phyloP scores from a whole-genome alignment of 495 filamentous ascomycete species.

The Chaetomidium leptoderma region DNA sequence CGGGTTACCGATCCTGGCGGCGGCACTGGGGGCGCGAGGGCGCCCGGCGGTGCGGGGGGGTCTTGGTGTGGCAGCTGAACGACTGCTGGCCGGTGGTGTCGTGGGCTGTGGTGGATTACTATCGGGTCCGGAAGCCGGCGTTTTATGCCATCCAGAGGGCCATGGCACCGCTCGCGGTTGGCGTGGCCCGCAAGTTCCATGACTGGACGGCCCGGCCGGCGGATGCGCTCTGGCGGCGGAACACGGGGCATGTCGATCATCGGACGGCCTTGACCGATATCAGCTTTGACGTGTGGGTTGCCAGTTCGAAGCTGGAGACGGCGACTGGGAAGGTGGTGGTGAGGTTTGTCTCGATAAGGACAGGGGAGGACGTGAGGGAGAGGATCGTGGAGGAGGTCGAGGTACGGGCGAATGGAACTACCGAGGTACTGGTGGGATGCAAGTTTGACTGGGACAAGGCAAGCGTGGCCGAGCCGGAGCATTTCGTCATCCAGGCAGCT shows the following conservation, averaged over 20 bases:
- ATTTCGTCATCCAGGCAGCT: slow-evolving; percentile 48
- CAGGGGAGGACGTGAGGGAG: slow-evolving; percentile 52
- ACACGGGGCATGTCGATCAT: slow-evolving; percentile 47
- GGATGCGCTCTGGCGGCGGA: slow-evolving; percentile 28
- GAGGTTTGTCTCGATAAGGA: slow-evolving; percentile 60
- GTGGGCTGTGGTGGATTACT: slow-evolving; percentile 77
- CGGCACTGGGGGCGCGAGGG: slow-evolving; percentile 60
- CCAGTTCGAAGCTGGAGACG: slow-evolving; percentile 48
- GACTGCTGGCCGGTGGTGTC: slow-evolving; percentile 85
- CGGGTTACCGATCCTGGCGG: slow-evolving; percentile 72
- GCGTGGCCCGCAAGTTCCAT: slow-evolving; percentile 60
- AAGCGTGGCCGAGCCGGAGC: slow-evolving; percentile 34
- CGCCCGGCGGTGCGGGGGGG: slow-evolving; percentile 68
- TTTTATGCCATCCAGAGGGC: slow-evolving; percentile 73
- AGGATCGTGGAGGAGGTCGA: slow-evolving; percentile 43
- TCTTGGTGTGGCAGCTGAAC: slow-evolving; percentile 88
- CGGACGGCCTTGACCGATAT: slow-evolving; percentile 44
- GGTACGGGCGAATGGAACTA: slow-evolving; percentile 61
- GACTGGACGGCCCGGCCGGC: slow-evolving; percentile 50
- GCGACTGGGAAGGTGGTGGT: slow-evolving; percentile 52
- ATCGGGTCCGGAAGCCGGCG: slow-evolving; percentile 66
- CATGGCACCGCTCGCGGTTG: slow-evolving; percentile 61
- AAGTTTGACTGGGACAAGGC: slow-evolving; percentile 42
- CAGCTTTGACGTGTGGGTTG: slow-evolving; percentile 66
- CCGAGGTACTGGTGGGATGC: slow-evolving; percentile 47